Evolutionary conservation across 345 rosid genomes (phyloP), one percentile per base, ranked within the genome.

Genomic region (Eucalyptus marginata): DNA sequence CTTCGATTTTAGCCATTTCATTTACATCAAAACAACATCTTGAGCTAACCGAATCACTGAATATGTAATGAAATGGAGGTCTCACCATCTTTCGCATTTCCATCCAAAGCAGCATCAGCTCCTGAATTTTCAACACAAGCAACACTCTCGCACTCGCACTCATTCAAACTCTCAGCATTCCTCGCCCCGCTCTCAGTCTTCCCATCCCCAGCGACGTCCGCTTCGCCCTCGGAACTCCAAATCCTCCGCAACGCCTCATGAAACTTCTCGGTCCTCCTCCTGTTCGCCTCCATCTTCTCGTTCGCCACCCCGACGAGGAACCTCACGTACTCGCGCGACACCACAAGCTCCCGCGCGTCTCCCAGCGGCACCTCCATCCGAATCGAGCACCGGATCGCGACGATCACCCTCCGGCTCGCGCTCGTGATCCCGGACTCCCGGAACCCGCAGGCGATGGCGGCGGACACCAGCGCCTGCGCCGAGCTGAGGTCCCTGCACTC

Each of bases 281-380:
- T 89, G 90, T 97, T 96, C 15, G 96, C 96, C 87, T 91, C 96
- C 99, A 96, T 96, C 92, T 97, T 97, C 94, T 93, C 95, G 92
- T 96, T 97, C 9, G 97, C 99, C 76, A 95, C 88, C 8, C 89
- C 94, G 83, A 96, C 95, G 59, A 96, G 94, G 89, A 94, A 96
- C 94, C 90, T 95, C 52, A 96, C 95, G 66, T 96, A 97, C 71
- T 96, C 96, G 2, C 86, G 52, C 58, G 96, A 92, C 83, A 96
- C 99, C 89, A 95, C 89, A 36, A 96, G 47, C 90, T 89, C 90
- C 40, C 86, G 71, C 29, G 91, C 92, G 86, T 92, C 95, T 54
- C 99, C 99, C 12, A 96, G 59, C 12, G 99, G 99, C 44, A 96
- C 99, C 91, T 97, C 99, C 93, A 97, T 88, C 51, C 99, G 90